phyloP scores from a whole-genome alignment of 371 early-diverging fungal genomes.

The Apophysomyces variabilis region DNA sequence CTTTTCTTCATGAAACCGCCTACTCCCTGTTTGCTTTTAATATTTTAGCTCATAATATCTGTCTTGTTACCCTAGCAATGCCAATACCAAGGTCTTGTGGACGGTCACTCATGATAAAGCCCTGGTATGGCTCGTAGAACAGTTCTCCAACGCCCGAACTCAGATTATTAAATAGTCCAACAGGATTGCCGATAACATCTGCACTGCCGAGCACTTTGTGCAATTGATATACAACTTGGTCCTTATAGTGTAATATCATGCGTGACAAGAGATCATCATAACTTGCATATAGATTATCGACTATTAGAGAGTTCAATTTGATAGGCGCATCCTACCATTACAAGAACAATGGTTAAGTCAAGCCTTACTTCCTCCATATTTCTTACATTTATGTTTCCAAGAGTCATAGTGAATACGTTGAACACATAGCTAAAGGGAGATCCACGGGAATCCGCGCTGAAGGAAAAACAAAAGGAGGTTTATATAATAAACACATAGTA shows the following conservation, averaged over 20 bases:
- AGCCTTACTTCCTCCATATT: background rate
- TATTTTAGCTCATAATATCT: background rate
- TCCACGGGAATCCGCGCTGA: constrained; percentile 25
- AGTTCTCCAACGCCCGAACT: constrained; percentile 95
- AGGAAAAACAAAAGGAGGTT: constrained; percentile 15
- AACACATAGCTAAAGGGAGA: constrained; percentile 55
- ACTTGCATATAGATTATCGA: constrained; percentile 79
- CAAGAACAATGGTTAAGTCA: background rate
- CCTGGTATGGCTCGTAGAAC: constrained; percentile 98
- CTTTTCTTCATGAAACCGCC: constrained; percentile 93
- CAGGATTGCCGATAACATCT: constrained; percentile 91
- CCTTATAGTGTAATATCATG: constrained; percentile 68
- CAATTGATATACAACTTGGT: constrained; percentile 80
- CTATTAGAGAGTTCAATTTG: constrained; percentile 79
- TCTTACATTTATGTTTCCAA: constrained; percentile 84
- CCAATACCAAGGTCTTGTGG: constrained; percentile 97
- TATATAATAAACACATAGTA: background rate
- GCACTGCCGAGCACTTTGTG: constrained; percentile 89
- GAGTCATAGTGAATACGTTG: constrained; percentile 87
- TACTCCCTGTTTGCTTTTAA: constrained; percentile 68
- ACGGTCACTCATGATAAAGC: constrained; percentile 92
- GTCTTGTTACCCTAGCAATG: constrained; percentile 73
- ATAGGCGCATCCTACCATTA: constrained; percentile 76
- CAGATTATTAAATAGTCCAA: constrained; percentile 93
- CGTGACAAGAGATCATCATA: constrained; percentile 44